Conservation (phyloP, 345 rosid species). For the Isatis tinctoria region DNA sequence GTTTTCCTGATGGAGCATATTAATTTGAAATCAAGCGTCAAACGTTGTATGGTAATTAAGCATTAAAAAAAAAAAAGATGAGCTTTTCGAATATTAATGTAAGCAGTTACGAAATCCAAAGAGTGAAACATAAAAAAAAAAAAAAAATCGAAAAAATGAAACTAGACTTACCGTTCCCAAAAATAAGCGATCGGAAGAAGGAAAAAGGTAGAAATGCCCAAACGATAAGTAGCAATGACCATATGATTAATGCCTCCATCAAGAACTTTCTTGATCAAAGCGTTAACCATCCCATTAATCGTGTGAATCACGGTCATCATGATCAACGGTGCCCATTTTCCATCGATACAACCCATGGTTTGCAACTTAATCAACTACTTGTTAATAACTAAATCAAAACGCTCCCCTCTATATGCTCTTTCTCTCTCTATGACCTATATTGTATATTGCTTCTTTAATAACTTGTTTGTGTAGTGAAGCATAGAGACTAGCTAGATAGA, state of each 20-base stretch:
- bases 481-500: neutral
- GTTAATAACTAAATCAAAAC: neutral
- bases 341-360: conserved; percentile 26
- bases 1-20: conserved; percentile 40
- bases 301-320: conserved; percentile 31
- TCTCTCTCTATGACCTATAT: neutral
- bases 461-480: conserved; percentile 8
- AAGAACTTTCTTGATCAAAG: conserved; percentile 51
- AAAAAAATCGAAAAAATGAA: neutral
- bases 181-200: conserved; percentile 52
- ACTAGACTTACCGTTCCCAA: conserved; percentile 42
- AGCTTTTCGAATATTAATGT: too few relatives aligned
- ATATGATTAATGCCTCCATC: conserved; percentile 50
- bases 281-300: conserved; percentile 40
- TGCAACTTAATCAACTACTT: neutral
- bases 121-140: neutral
- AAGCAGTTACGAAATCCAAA: neutral
- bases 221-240: conserved; percentile 55
- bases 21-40: neutral
- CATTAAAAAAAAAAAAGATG: neutral
- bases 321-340: conserved; percentile 42
- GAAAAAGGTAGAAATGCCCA: conserved; percentile 44
- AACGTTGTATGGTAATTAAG: neutral
- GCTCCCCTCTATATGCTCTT: neutral
- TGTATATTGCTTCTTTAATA: neutral